phyloP scores from a whole-genome alignment of 352 stramenopile genomes.

The Phytophthora sansomeana region DNA sequence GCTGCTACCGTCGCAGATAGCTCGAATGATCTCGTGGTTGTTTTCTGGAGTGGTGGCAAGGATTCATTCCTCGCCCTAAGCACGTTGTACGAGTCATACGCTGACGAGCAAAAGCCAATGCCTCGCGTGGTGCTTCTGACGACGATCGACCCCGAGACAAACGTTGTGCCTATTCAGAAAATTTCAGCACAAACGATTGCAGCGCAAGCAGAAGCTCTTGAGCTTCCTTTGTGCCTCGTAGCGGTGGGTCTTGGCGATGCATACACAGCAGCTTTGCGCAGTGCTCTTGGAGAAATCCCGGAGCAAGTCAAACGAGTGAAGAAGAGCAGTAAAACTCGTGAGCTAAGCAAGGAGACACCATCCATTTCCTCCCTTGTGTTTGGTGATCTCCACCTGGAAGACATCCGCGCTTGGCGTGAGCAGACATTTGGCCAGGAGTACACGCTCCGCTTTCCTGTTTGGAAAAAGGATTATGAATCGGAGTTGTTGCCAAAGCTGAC shows the following conservation, averaged over 20 bases:
- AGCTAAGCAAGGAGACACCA: neutral
- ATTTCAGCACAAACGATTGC: slow-evolving; percentile 76
- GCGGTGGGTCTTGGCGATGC: slow-evolving; percentile 50
- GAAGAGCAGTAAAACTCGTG: slow-evolving; percentile 25
- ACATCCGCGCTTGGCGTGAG: slow-evolving; percentile 87
- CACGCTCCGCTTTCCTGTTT: slow-evolving; percentile 80
- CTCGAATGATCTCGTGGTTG: slow-evolving; percentile 68
- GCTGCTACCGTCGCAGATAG: slow-evolving; percentile 8
- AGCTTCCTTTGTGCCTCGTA: slow-evolving; percentile 82
- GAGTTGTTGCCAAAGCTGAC: slow-evolving; percentile 79
- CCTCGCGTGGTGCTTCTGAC: slow-evolving; percentile 83
- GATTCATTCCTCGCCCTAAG: slow-evolving; percentile 89
- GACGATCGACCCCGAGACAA: slow-evolving; percentile 81
- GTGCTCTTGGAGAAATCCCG: slow-evolving; percentile 42
- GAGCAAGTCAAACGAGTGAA: slow-evolving; percentile 13
- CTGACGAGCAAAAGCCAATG: slow-evolving; percentile 39
- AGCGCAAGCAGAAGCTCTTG: slow-evolving; percentile 74
- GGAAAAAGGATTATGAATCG: slow-evolving; percentile 63
- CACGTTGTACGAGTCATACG: slow-evolving; percentile 46
- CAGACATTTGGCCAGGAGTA: slow-evolving; percentile 61
- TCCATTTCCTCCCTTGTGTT: slow-evolving; percentile 72
- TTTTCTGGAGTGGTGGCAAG: slow-evolving; percentile 92
- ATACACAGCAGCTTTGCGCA: slow-evolving; percentile 42
- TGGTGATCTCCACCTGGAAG: slow-evolving; percentile 90
- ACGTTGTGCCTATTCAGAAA: slow-evolving; percentile 87